Base-by-base conservation (phyloP, 371 early-diverging fungal species). In the Apophysomyces elegans region DNA sequence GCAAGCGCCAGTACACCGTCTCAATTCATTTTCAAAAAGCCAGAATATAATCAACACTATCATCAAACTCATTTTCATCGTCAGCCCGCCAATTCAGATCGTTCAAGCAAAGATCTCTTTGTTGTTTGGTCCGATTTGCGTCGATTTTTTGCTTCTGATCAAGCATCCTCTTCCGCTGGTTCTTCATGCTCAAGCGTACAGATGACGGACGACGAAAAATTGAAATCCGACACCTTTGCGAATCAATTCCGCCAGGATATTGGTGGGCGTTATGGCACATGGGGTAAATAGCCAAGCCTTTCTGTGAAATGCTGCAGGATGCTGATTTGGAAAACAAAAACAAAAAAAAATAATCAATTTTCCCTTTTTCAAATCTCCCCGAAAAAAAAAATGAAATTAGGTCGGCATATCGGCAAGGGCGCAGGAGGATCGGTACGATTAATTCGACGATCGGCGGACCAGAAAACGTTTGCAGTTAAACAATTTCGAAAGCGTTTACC, bases 371-470 rank as follows among this genome's bases (percentile, higher is more conserved):
- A 39, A 9, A 37, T 54, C 11, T 59, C 13, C 5, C 45, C 21
- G 56, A 39, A 56, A 54, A 54, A 56, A 58, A 58, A 58, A 35
- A 35, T 11, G 3, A 26, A 58, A 58, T 36, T 74, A 70, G 86
- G 86, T 57, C 87, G 85, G 61, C 86, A 88, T 61, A 86, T 93
- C 35, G 93, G 93, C 37, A 83, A 86, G 57, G 93, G 92, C 32
- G 88, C 91, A 5, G 92, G 92, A 35, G 93, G 93, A 11, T 89
- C 88, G 0, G 93, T 93, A 12, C 85, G 90, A 7, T 70, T 91
- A 32, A 77, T 86, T 18, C 74, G 78, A 46, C 76, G 86, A 64
- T 78, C 83, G 16, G 67, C 80, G 1, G 87, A 85, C 63, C 70
- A 76, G 54, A 85, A 86, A 69, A 78, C 82, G 44, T 90, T 91